phyloP scores from a whole-genome alignment of 129 eudicot genomes.

The Flaveria robusta region DNA sequence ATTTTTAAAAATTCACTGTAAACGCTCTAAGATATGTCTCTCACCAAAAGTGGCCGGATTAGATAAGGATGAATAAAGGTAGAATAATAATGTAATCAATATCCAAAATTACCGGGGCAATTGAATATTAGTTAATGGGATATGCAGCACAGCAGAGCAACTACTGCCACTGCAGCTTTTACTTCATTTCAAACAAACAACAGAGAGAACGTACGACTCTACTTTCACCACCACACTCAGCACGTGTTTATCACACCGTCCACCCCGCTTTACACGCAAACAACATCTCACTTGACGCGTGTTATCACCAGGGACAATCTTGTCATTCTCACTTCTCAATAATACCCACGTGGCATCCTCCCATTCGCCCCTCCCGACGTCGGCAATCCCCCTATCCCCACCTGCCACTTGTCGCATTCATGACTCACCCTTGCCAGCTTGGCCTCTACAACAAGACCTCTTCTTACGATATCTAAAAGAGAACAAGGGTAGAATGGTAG shows the following conservation, averaged over 20 bases:
- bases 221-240: background rate
- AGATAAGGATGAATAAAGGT: too few species aligned
- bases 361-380: constrained; percentile 12
- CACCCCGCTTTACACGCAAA: constrained; percentile 32
- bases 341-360: constrained; percentile 22
- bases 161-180: constrained; percentile 9
- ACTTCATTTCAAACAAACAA: background rate
- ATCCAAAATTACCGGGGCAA: too few species aligned
- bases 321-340: background rate
- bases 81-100: too few species aligned
- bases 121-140: too few species aligned
- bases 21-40: too few species aligned
- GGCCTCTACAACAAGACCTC: constrained; percentile 16
- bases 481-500: background rate
- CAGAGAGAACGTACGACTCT: background rate
- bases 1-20: too few species aligned
- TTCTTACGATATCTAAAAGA: background rate
- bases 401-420: constrained; percentile 40
- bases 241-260: constrained; percentile 37
- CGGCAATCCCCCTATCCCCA: constrained; percentile 30
- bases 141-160: too few species aligned
- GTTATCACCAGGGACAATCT: constrained; percentile 40
- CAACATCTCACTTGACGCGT: constrained; percentile 31
- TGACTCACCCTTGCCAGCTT: constrained; percentile 12
- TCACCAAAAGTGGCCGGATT: too few species aligned